Evolutionary conservation across 305 asterid species (phyloP).

Genomic region (Ilex paraguariensis): DNA sequence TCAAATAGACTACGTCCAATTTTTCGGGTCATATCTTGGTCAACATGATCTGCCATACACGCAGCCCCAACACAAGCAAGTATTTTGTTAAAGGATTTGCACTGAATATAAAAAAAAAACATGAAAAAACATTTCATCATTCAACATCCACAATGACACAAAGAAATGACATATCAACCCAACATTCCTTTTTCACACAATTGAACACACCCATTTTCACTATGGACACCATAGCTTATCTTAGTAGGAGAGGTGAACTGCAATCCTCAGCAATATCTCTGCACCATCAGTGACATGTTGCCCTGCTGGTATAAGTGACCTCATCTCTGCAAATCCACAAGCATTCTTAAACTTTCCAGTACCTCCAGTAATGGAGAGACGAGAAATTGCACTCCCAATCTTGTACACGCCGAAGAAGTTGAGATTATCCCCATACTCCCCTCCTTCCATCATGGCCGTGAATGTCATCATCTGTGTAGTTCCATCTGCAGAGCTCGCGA

Average conservation of each 20-base stretch:
- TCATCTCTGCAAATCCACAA: conserved; percentile 70
- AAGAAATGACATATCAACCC: conserved; percentile 5
- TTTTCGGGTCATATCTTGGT: too few species aligned
- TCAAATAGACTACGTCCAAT: too few species aligned
- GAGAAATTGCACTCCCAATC: conserved; percentile 73
- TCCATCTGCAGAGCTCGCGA: conserved; percentile 85
- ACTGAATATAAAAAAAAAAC: too few species aligned
- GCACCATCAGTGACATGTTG: conserved; percentile 70
- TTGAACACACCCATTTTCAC: too few species aligned
- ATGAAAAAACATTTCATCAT: too few species aligned
- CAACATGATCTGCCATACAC: too few species aligned
- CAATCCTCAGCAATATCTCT: conserved; percentile 65
- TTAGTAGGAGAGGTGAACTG: conserved; percentile 64
- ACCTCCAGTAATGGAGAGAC: conserved; percentile 74
- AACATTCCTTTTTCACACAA: neutral
- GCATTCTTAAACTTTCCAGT: conserved; percentile 84
- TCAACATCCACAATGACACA: too few species aligned
- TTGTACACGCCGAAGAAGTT: conserved; percentile 74
- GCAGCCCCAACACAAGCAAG: too few species aligned
- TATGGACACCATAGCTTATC: neutral
- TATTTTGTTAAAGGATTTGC: too few species aligned
- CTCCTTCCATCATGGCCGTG: conserved; percentile 90
- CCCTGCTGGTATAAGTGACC: conserved; percentile 71
- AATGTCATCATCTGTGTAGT: conserved; percentile 85
- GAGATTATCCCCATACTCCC: conserved; percentile 76